A percentile compares a stretch with the other conserved stretches of the same genome.
phyloP scores from a whole-genome alignment of 768 basidiomycete genomes.

The Mycena polygramma region DNA sequence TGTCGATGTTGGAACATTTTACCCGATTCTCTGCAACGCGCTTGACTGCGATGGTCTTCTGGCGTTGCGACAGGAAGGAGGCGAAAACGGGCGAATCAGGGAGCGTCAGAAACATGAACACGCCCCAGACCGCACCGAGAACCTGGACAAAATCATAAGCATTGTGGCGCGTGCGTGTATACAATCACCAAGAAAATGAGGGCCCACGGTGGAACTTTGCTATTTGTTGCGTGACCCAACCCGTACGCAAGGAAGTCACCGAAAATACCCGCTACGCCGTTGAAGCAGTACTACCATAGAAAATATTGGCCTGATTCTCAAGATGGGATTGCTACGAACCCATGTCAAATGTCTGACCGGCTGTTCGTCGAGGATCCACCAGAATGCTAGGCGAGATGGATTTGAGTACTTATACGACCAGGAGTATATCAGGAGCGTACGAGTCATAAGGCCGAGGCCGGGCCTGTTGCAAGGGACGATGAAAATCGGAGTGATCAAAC shows the following conservation, averaged over 20 bases:
- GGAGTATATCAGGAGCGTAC: slow-evolving; percentile 5
- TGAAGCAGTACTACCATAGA: slow-evolving; percentile 32
- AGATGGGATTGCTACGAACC: slow-evolving; percentile 35
- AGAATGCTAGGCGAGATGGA: slow-evolving; percentile 38
- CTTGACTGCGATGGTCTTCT: slow-evolving; percentile 51
- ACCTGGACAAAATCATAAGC: slow-evolving; percentile 3
- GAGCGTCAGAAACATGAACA: slow-evolving; percentile 48
- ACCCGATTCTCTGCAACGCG: slow-evolving; percentile 49
- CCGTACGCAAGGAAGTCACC: too few species aligned
- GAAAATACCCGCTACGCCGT: too few species aligned
- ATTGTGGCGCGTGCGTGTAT: not conserved
- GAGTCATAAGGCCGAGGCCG: slow-evolving; percentile 49
- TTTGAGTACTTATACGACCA: not conserved
- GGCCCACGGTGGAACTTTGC: too few species aligned
- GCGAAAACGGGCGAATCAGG: slow-evolving; percentile 52
- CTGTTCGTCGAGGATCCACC: slow-evolving; percentile 46
- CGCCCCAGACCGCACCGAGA: slow-evolving; percentile 45
- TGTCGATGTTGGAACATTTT: not conserved
- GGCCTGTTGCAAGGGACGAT: too few species aligned
- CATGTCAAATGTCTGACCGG: slow-evolving; percentile 46
- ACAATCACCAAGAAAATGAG: too few species aligned
- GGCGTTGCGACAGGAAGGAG: slow-evolving; percentile 45
- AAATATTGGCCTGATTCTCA: not conserved
- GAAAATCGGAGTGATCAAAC: too few species aligned
- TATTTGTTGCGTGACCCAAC: too few species aligned